A percentile compares a stretch with the other conserved stretches of the same genome.
phyloP scores from a whole-genome alignment of 2,329 filamentous ascomycete species.

The Penicillium sp. region DNA sequence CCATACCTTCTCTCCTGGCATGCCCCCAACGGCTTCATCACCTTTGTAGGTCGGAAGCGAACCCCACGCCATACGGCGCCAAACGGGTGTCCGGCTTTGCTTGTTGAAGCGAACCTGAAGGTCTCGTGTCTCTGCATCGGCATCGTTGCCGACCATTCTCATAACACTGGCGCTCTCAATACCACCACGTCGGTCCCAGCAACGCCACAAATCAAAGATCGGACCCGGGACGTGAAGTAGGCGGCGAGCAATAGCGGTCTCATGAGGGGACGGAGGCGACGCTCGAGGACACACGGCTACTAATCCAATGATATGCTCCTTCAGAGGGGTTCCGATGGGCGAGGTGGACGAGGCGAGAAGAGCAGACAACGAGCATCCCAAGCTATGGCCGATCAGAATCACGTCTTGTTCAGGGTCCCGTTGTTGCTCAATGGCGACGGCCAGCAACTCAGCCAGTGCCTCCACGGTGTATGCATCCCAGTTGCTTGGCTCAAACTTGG shows the following conservation, averaged over 20 bases:
- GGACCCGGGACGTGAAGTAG: conserved; percentile 65
- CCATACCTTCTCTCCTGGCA: conserved; percentile 74
- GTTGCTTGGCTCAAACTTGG: conserved; percentile 66
- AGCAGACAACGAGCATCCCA: conserved; percentile 79
- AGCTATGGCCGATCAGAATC: conserved; percentile 82
- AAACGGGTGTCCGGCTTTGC: conserved; percentile 80
- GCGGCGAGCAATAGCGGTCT: conserved; percentile 54
- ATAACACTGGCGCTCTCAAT: conserved; percentile 73
- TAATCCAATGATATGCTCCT: conserved; percentile 69
- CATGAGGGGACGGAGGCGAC: conserved; percentile 58
- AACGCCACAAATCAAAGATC: conserved; percentile 74
- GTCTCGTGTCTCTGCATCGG: conserved; percentile 42
- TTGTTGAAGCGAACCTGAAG: conserved; percentile 61
- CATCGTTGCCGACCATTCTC: conserved; percentile 62
- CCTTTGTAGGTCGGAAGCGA: conserved; percentile 62
- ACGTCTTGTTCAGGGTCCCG: conserved; percentile 70
- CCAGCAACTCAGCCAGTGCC: conserved; percentile 73
- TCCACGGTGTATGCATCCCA: conserved; percentile 81
- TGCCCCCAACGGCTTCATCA: conserved; percentile 57
- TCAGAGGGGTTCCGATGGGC: conserved; percentile 54
- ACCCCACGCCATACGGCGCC: conserved; percentile 77
- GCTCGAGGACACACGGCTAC: conserved; percentile 80
- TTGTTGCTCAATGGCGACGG: conserved; percentile 71
- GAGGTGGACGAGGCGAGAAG: conserved; percentile 65
- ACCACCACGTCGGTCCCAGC: conserved; percentile 78